Evolutionary conservation across 768 basidiomycete genomes (phyloP), one percentile per base, ranked within the genome.

Genomic region (Tulasnella sp.): DNA sequence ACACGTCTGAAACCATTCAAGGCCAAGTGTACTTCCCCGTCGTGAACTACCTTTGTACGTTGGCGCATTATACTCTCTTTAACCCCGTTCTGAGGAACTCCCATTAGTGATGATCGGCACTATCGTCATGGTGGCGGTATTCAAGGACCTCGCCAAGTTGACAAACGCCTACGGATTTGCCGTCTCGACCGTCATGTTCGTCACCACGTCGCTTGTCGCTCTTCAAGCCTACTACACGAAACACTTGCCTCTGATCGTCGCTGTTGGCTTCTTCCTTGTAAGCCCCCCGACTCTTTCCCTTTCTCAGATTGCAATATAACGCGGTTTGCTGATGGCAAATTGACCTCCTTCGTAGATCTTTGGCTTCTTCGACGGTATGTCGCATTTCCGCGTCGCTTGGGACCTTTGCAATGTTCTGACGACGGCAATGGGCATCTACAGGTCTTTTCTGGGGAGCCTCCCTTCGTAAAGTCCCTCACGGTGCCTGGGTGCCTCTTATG

Each of bases 11-110:
- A 37, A 86, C 84, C 0, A 85, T 88, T 23, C 87, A 89, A 80
- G 91, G 91, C 2, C 91, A 92, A 80, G 86, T 92, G 18, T 92
- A 90, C 81, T 88, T 92, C 37, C 90, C 91, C 5, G 86, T 86
- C 2, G 85, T 88, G 74, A 92, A 92, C 82, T 91, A 89, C 87
- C 82, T 84, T 18, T 81, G 86, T 86, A 74, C 55, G 85, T 81
- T 9, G 10, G n/a, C 10, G 29, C 18, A 6, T 20, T 32, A 26
- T 37, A 10, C 70, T 72, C 42, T 46, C 73, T n/a, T 40, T 79
- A 20, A 80, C 6, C n/a, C 51, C 23, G 2, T 51, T 77, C 39
- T 32, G 7, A 29, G 20, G 11, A 46, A 55, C 23, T 32, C 26
- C 55, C 35, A 48, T 7, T 69, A 73, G 84, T 90, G 16, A 88